A percentile compares a stretch with the other conserved stretches of the same genome.
These are phyloP conservation scores for Fonsecaea multimorphosa DNA, from an alignment of 2,329 filamentous ascomycete genomes.

Conservation along the genomic window DNA sequence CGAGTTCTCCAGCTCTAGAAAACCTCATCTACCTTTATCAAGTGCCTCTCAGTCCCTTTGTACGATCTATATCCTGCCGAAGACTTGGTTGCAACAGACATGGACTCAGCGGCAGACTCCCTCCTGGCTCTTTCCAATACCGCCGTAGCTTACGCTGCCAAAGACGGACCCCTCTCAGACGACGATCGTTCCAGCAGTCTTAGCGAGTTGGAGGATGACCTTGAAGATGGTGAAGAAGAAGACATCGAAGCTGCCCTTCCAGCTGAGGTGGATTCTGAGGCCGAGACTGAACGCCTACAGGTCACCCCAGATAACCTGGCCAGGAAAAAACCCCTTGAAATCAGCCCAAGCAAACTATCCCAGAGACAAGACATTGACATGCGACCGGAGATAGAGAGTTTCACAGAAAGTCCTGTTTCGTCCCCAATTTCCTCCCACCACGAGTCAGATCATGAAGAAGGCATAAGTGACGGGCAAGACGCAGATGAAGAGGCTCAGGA, in stretches of 20 bases:
- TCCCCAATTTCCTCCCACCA: slow-evolving; percentile 38
- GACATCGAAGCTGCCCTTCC: slow-evolving; percentile 45
- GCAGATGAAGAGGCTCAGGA: slow-evolving; percentile 37
- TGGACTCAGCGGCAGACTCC: slow-evolving; percentile 49
- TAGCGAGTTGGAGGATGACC: slow-evolving; percentile 87
- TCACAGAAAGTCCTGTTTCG: slow-evolving; percentile 45
- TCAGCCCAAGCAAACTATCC: slow-evolving; percentile 78
- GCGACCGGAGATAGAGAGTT: slow-evolving; percentile 42
- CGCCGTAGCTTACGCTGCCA: slow-evolving; percentile 44
- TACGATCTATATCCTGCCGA: background rate
- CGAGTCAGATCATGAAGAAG: slow-evolving; percentile 36
- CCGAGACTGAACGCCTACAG: slow-evolving; percentile 91
- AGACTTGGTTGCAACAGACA: slow-evolving; percentile 33
- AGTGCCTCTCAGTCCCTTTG: background rate
- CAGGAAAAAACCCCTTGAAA: slow-evolving; percentile 65
- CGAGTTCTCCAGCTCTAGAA: slow-evolving; percentile 11
- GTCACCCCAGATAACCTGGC: slow-evolving; percentile 74
- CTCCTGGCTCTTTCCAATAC: slow-evolving; percentile 46
- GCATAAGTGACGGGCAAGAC: slow-evolving; percentile 35
- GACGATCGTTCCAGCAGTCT: slow-evolving; percentile 86
- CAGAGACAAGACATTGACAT: slow-evolving; percentile 48
- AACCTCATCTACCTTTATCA: background rate
- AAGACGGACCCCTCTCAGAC: slow-evolving; percentile 58
- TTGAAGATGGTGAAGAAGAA: slow-evolving; percentile 47
- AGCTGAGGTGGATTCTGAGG: slow-evolving; percentile 76